Conservation (phyloP, 345 rosid species). For the Dipteronia sinensis region DNA sequence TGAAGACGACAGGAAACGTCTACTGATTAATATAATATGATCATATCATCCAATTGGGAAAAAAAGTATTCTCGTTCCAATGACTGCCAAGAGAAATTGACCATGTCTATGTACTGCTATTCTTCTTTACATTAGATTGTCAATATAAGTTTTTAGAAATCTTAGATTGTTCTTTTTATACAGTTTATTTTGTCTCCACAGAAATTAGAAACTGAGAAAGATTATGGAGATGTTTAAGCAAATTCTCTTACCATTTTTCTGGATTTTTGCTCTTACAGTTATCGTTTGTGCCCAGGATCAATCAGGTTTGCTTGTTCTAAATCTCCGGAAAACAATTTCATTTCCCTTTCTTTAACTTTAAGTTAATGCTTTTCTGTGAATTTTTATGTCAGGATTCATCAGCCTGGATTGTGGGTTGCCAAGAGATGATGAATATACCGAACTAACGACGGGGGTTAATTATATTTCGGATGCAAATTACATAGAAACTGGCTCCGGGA, state of each 20-base stretch:
- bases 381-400: slow-evolving; percentile 35
- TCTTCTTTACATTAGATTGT: neutral
- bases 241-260: neutral
- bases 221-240: neutral
- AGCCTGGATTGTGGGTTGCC: slow-evolving; percentile 47
- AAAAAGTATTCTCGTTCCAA: neutral
- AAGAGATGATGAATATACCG: slow-evolving; percentile 24
- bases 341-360: neutral
- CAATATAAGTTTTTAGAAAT: too few species aligned
- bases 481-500: neutral
- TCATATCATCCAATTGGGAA: neutral
- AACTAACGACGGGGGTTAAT: neutral
- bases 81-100: neutral
- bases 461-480: neutral
- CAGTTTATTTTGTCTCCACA: neutral
- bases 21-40: neutral
- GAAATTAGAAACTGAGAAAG: neutral
- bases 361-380: neutral
- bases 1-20: neutral
- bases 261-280: neutral
- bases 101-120: neutral
- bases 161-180: neutral
- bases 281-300: neutral
- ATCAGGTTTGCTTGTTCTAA: neutral
- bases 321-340: neutral